Evolutionary conservation across 2,329 filamentous ascomycete species (phyloP).

Genomic region (Juglanconis sp.): DNA sequence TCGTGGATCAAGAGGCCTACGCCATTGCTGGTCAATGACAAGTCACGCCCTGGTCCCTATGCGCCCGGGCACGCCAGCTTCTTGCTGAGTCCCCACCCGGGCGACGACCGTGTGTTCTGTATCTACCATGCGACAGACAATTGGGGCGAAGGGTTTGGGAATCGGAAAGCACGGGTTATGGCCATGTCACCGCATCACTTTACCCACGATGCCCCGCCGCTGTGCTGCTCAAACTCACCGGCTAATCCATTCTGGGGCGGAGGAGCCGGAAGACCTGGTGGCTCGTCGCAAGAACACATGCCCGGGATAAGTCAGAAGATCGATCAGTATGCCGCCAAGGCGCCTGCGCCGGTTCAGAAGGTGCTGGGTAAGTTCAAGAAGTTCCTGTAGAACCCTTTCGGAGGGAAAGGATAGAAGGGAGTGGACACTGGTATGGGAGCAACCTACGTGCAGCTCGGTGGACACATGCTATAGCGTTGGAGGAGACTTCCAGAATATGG

Average conservation of each 20-base stretch:
- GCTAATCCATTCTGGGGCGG: not conserved
- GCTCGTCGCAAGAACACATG: not conserved
- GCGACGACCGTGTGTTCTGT: slow-evolving; percentile 19
- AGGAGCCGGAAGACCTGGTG: not conserved
- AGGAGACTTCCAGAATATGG: too few relatives aligned
- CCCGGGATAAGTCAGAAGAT: slow-evolving; percentile 7
- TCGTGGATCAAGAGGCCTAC: slow-evolving; percentile 15
- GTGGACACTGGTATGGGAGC: too few relatives aligned
- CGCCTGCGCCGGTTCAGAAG: slow-evolving; percentile 6
- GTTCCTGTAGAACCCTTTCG: not conserved
- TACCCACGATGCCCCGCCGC: slow-evolving; percentile 9
- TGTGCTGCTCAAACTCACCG: slow-evolving; percentile 17
- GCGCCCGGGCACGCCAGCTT: slow-evolving; percentile 22
- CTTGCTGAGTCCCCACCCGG: slow-evolving; percentile 16
- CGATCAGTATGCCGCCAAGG: slow-evolving; percentile 3
- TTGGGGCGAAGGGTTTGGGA: slow-evolving; percentile 20
- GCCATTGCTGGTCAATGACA: slow-evolving; percentile 14
- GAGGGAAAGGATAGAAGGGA: not conserved
- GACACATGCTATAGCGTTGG: too few relatives aligned
- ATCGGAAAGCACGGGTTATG: slow-evolving; percentile 20
- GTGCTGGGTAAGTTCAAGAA: slow-evolving; percentile 2
- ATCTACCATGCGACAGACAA: slow-evolving; percentile 20
- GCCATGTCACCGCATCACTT: slow-evolving; percentile 17
- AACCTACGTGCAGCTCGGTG: too few relatives aligned
- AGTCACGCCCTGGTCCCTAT: slow-evolving; percentile 15